Evolutionary conservation across 2,329 filamentous ascomycete genomes (phyloP).

Genomic region (Ophiostoma sp.): DNA sequence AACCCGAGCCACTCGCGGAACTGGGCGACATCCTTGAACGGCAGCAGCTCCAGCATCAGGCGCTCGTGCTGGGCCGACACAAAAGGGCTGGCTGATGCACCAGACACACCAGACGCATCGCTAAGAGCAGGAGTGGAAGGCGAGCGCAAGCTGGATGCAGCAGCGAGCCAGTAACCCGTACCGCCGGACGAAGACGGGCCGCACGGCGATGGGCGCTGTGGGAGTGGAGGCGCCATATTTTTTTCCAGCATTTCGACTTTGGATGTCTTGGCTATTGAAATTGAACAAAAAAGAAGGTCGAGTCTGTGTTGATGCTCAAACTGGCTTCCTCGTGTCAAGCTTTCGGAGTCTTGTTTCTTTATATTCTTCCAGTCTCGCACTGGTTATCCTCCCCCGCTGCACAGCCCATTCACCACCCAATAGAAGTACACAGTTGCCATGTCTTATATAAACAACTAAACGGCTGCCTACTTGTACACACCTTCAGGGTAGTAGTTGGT

Average conservation of each 20-base stretch:
- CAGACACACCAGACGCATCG: not conserved
- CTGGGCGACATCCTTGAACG: slow-evolving; percentile 34
- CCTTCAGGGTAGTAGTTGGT: not conserved
- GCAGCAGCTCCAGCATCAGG: slow-evolving; percentile 39
- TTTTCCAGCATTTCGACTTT: not conserved
- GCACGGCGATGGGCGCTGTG: slow-evolving; percentile 1
- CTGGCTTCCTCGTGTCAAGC: not conserved
- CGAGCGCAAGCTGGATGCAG: not conserved
- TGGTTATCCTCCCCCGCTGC: not conserved
- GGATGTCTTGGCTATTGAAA: not conserved
- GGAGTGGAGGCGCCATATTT: not conserved
- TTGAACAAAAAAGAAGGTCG: not conserved
- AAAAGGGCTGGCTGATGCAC: not conserved
- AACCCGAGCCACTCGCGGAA: slow-evolving; percentile 38
- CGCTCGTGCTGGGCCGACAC: slow-evolving; percentile 36
- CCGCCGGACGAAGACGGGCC: not conserved
- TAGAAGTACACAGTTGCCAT: not conserved
- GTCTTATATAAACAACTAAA: not conserved
- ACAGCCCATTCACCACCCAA: not conserved
- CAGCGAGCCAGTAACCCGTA: not conserved
- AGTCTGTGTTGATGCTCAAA: not conserved
- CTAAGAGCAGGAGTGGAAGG: not conserved
- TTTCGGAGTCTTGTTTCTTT: no score
- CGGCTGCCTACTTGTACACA: not conserved
- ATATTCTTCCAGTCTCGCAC: no score